These are phyloP conservation scores for Dictyostelium brefeldianum DNA, from an alignment of 78 protist genomes.

Conservation along the genomic window DNA sequence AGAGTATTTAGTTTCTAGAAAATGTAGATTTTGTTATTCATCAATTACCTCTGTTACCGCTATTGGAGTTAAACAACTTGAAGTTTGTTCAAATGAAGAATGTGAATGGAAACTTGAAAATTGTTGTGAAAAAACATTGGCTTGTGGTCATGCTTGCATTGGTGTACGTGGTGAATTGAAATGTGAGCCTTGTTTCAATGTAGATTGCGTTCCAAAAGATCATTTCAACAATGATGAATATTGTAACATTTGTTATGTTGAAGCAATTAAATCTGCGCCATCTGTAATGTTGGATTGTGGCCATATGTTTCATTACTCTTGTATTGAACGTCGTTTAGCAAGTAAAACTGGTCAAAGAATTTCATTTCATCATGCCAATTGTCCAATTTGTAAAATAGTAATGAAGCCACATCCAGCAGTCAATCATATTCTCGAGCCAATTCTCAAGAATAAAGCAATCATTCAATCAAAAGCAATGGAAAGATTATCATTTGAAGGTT, in stretches of 20 bases:
- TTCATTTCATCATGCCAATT: conserved; percentile 21
- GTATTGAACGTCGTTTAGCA: neutral
- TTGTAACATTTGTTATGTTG: conserved; percentile 41
- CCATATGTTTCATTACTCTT: conserved; percentile 40
- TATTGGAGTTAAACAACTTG: neutral
- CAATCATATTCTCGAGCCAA: neutral
- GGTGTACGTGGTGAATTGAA: conserved; percentile 31
- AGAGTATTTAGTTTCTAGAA: conserved; percentile 25
- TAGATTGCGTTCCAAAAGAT: conserved; percentile 24
- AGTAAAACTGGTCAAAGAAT: conserved; percentile 31
- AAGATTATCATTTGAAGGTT: conserved; percentile 50
- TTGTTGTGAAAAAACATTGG: conserved; percentile 1
- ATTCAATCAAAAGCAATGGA: conserved; percentile 52
- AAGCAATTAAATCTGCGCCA: conserved; percentile 33
- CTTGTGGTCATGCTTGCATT: conserved; percentile 65
- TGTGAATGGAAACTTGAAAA: conserved; percentile 16
- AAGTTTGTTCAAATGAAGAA: conserved; percentile 28
- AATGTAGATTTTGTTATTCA: conserved; percentile 64
- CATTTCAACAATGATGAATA: neutral
- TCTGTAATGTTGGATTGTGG: conserved; percentile 34
- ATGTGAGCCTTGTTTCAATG: conserved; percentile 59
- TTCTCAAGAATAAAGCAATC: neutral
- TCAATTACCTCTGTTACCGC: neutral
- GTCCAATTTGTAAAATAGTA: conserved; percentile 38
- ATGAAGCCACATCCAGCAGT: conserved; percentile 38